Evolutionary conservation across 1,284 basidiomycete species (phyloP).

Genomic region (Tylopilus orsonianus): DNA sequence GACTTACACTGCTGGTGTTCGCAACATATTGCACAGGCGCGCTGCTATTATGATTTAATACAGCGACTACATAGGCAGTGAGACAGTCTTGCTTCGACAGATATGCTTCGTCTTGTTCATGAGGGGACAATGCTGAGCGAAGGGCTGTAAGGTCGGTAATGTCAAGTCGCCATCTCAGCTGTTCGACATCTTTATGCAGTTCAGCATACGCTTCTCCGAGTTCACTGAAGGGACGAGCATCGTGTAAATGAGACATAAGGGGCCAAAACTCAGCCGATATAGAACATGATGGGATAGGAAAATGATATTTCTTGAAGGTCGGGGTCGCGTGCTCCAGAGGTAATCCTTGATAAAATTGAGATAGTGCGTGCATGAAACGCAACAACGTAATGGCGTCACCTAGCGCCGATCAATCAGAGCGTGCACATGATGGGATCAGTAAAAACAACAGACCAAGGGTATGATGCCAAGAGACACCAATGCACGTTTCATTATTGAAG

Average conservation of each 20-base stretch:
- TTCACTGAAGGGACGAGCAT: slow-evolving; percentile 15
- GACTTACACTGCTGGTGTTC: slow-evolving; percentile 33
- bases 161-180: slow-evolving; percentile 24
- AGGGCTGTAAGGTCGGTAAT: slow-evolving; percentile 16
- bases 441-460: slow-evolving; percentile 13
- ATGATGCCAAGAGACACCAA: slow-evolving; percentile 39
- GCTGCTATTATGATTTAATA: slow-evolving; percentile 22
- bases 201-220: slow-evolving; percentile 15
- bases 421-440: not conserved
- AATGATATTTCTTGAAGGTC: slow-evolving; percentile 24
- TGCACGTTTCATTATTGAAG: slow-evolving; percentile 22
- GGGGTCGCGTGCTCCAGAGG: slow-evolving; percentile 12
- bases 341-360: slow-evolving; percentile 27
- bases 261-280: slow-evolving; percentile 9
- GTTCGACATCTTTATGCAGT: slow-evolving; percentile 7
- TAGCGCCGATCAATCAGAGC: slow-evolving; percentile 10
- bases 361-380: slow-evolving; percentile 33
- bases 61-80: slow-evolving; percentile 31
- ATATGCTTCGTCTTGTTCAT: not conserved
- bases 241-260: slow-evolving; percentile 23
- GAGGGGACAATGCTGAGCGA: slow-evolving; percentile 14
- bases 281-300: slow-evolving; percentile 10
- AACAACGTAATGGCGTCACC: slow-evolving; percentile 31
- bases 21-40: slow-evolving; percentile 17
- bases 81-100: slow-evolving; percentile 35